Percentiles rank a stretch among this genome's conserved stretches.
phyloP scores from a whole-genome alignment of 371 early-diverging fungal genomes.

The Mortierella sp. region DNA sequence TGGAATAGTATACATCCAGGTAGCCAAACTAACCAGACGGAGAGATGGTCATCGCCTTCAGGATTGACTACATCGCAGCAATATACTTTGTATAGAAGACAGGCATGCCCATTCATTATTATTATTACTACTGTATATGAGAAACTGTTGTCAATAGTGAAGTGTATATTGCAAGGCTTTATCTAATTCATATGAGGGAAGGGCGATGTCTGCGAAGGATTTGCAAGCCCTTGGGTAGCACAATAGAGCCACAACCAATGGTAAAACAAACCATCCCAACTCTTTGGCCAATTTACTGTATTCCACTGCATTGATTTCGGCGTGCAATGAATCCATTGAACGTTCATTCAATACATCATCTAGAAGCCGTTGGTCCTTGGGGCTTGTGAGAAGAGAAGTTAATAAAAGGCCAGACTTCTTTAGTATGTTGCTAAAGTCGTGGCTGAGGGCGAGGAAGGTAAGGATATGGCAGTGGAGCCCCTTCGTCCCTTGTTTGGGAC shows the following conservation, averaged over 20 bases:
- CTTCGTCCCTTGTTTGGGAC: too few species aligned
- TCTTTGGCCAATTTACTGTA: slow-evolving; percentile 35
- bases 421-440: background rate
- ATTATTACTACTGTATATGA: background rate
- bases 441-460: background rate
- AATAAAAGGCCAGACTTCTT: too few species aligned
- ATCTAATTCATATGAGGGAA: slow-evolving; percentile 14
- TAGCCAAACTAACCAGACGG: background rate
- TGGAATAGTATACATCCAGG: background rate
- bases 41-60: slow-evolving; percentile 3
- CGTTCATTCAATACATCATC: slow-evolving; percentile 28
- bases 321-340: slow-evolving; percentile 4
- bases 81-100: background rate
- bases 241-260: slow-evolving; percentile 26
- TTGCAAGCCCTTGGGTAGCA: slow-evolving; percentile 5
- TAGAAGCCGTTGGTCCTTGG: slow-evolving; percentile 15
- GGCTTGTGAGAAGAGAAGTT: background rate
- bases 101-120: background rate
- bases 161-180: too few species aligned
- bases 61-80: background rate
- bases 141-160: background rate
- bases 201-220: slow-evolving; percentile 6
- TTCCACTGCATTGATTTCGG: slow-evolving; percentile 25
- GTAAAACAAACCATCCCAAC: slow-evolving; percentile 39
- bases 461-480: too few species aligned